Percentiles rank a stretch among this genome's conserved stretches.
phyloP scores from a whole-genome alignment of 2,329 filamentous ascomycete genomes.

The Pseudogymnoascus sp. region DNA sequence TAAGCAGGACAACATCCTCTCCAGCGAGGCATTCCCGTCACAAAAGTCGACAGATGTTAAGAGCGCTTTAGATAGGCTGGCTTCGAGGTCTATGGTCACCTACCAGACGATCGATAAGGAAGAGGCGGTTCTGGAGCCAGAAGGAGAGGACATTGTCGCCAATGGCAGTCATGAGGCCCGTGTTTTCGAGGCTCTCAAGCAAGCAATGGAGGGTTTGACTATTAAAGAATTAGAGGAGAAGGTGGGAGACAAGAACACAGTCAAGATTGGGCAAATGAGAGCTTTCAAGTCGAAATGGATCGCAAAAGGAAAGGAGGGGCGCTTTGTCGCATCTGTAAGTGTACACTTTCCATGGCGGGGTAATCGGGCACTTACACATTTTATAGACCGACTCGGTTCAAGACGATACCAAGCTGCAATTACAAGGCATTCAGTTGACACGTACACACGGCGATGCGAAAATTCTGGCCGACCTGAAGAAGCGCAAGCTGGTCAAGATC shows the following conservation, averaged over 20 bases:
- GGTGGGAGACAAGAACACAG: conserved; percentile 64
- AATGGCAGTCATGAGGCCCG: conserved; percentile 77
- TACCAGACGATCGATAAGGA: conserved; percentile 80
- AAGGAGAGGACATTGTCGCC: conserved; percentile 62
- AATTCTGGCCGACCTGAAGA: conserved; percentile 72
- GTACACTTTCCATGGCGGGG: background rate
- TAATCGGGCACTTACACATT: conserved; percentile 12
- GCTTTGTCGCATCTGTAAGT: conserved; percentile 45
- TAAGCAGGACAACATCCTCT: conserved; percentile 56
- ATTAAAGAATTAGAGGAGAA: conserved; percentile 63
- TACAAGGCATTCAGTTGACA: conserved; percentile 64
- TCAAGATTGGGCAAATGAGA: conserved; percentile 86
- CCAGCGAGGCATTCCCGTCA: conserved; percentile 60
- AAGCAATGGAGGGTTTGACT: conserved; percentile 70
- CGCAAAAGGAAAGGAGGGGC: conserved; percentile 49
- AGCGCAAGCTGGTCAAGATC: conserved; percentile 79
- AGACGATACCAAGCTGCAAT: conserved; percentile 69
- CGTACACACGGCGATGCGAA: conserved; percentile 66
- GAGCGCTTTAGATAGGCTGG: conserved; percentile 77
- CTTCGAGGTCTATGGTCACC: conserved; percentile 74
- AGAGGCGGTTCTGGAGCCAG: conserved; percentile 65
- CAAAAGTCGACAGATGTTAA: conserved; percentile 64
- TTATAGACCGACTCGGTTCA: conserved; percentile 61
- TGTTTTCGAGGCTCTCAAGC: conserved; percentile 66
- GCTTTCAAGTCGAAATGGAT: conserved; percentile 81